Evolutionary conservation across 2,329 filamentous ascomycete species (phyloP), one percentile per base, ranked within the genome.

Genomic region (Stemphylium vesicarium): DNA sequence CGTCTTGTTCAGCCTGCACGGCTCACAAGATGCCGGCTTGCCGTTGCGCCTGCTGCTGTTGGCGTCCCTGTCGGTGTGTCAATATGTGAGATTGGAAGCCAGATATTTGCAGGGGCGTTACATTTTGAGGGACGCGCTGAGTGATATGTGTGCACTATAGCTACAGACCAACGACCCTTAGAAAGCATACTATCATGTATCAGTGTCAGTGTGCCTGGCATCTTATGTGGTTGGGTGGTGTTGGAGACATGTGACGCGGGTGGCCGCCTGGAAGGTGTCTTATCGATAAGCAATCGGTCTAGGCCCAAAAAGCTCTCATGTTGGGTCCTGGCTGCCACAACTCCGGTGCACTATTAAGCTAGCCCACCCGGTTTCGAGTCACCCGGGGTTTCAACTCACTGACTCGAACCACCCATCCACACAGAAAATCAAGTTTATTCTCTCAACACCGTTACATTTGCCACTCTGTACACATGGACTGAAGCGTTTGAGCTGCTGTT

Each of bases 1-100:
- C 6, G 69, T 73, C 36, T 72, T 74, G 55, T 73, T 73, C 38
- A 71, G 50, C 32, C 71, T 61, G 54, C 70, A 73, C 13, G 70
- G 70, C 50, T 73, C 70, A 50, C 70, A 73, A 7, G 68, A 70
- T 20, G 70, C 68, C 15, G 68, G 68, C 50, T 72, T 72, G 8
- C 70, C 70, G 39, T 73, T 73, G 16, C 70, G 66, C 42, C 70
- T 64, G 43, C 62, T 72, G 20, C 64, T 62, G 39, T 61, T 66
- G 13, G 56, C 56, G 37, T 68, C 58, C 65, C 64, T 68, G 51
- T 24, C 18, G 38, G 32, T 49, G 50, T 39, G 56, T 66, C 35
- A 66, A 60, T 37, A 10, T 1, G 31, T 24, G 39, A 18, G 3
- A 41, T 33, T 29, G 16, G 43, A 26, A 24, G 18, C n/a, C 38